Evolutionary conservation across 208 protist species (phyloP).

Genomic region (Acanthamoeba healyi): DNA sequence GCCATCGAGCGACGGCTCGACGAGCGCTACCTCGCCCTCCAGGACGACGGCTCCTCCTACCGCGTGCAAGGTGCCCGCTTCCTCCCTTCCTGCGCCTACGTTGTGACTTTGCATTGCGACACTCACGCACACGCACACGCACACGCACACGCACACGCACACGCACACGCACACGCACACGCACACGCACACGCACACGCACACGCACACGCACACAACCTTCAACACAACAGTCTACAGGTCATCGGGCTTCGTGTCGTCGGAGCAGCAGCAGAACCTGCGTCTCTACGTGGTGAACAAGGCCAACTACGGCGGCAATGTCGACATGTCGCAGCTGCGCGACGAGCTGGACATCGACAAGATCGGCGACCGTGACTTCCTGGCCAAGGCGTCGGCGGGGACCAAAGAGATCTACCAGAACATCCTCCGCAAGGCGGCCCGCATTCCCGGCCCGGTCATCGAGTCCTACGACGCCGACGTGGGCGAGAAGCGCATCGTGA

Average conservation of each 20-base stretch:
- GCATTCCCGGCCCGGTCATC: slow-evolving; percentile 75
- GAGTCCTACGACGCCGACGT: slow-evolving; percentile 4
- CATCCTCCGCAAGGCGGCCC: slow-evolving; percentile 88
- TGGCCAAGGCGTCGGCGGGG: slow-evolving; percentile 85
- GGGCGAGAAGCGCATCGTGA: slow-evolving; percentile 42
- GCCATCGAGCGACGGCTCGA: slow-evolving; percentile 78
- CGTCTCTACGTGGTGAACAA: slow-evolving; percentile 70
- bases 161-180: not conserved
- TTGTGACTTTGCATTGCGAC: slow-evolving; percentile 15
- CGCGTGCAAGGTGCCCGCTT: slow-evolving; percentile 19
- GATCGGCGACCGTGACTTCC: slow-evolving; percentile 73
- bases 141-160: not conserved
- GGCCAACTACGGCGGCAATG: not conserved
- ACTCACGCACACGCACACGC: too few relatives aligned
- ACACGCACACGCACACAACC: not conserved
- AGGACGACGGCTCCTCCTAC: slow-evolving; percentile 74
- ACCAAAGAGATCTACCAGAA: slow-evolving; percentile 89
- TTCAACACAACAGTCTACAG: slow-evolving; percentile 49
- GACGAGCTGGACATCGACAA: slow-evolving; percentile 77
- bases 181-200: not conserved
- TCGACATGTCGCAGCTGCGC: not conserved
- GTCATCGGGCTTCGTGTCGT: slow-evolving; percentile 30
- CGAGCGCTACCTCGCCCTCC: slow-evolving; percentile 75
- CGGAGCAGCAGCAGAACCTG: slow-evolving; percentile 48
- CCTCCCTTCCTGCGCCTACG: not conserved